Conservation (phyloP, 257 asterid species). For the Echium plantagineum region DNA sequence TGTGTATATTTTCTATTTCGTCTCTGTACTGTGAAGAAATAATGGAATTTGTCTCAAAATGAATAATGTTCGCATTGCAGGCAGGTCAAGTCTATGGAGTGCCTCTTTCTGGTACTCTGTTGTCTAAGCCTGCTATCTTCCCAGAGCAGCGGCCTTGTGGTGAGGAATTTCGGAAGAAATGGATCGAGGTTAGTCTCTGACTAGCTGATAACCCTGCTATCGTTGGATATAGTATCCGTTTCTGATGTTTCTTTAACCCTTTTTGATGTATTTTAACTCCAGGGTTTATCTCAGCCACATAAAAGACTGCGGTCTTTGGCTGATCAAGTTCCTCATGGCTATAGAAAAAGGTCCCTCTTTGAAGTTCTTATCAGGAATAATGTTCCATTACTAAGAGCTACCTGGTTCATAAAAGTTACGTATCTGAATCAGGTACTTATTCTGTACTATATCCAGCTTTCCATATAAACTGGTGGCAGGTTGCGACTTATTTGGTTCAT, state of each 20-base stretch:
- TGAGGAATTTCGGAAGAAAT: slow-evolving; percentile 87
- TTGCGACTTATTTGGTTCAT: slow-evolving; percentile 14
- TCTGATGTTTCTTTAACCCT: background rate
- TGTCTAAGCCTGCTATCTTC: slow-evolving; percentile 63
- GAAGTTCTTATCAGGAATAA: slow-evolving; percentile 84
- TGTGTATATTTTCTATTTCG: background rate
- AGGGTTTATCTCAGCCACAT: slow-evolving; percentile 91
- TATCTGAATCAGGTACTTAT: slow-evolving; percentile 89
- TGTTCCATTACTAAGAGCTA: slow-evolving; percentile 85
- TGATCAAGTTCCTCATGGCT: slow-evolving; percentile 97
- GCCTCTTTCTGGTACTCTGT: slow-evolving; percentile 72
- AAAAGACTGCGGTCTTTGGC: slow-evolving; percentile 85
- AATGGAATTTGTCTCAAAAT: slow-evolving; percentile 8
- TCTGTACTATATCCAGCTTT: slow-evolving; percentile 2
- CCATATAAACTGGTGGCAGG: slow-evolving; percentile 9
- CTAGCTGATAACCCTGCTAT: background rate
- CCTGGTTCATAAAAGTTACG: slow-evolving; percentile 95
- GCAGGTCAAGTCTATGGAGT: slow-evolving; percentile 99
- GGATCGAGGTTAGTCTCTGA: slow-evolving; percentile 79
- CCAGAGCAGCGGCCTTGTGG: slow-evolving; percentile 94
- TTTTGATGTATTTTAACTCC: slow-evolving; percentile 10
- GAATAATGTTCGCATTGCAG: slow-evolving; percentile 28
- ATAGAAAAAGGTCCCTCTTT: slow-evolving; percentile 60
- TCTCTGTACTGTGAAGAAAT: background rate
- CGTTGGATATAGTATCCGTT: background rate